phyloP scores from a whole-genome alignment of 768 basidiomycete genomes.

The Amanita muscaria region DNA sequence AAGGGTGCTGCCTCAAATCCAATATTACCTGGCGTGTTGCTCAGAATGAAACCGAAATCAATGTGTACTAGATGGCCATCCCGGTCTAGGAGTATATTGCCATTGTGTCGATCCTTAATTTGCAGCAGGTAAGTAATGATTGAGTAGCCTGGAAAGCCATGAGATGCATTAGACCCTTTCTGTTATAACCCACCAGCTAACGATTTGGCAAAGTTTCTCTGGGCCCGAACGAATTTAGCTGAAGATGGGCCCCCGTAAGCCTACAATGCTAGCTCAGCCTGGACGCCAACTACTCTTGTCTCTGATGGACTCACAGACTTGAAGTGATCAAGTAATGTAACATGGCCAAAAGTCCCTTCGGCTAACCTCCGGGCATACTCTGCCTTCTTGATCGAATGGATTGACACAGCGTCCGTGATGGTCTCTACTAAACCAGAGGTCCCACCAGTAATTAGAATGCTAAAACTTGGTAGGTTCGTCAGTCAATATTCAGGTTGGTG shows the following conservation, averaged over 20 bases:
- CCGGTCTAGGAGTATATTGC: constrained; percentile 92
- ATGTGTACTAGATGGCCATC: constrained; percentile 95
- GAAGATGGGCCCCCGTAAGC: constrained; percentile 87
- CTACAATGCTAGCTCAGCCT: constrained; percentile 29
- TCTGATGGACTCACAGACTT: constrained; percentile 47
- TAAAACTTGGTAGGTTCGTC: constrained; percentile 56
- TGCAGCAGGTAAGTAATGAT: constrained; percentile 94
- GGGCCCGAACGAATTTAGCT: constrained; percentile 82
- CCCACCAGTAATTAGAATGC: constrained; percentile 90
- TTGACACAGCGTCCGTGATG: constrained; percentile 95
- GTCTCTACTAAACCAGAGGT: constrained; percentile 94
- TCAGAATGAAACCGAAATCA: constrained; percentile 97
- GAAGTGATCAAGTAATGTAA: constrained; percentile 89
- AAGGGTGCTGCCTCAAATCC: constrained; percentile 99
- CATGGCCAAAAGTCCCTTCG: constrained; percentile 74
- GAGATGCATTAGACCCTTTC: background rate
- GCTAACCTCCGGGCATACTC: constrained; percentile 89
- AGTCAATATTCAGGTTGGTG: constrained; percentile 1
- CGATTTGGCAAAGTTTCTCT: constrained; percentile 90
- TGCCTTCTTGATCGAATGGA: constrained; percentile 98
- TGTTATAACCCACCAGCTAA: constrained; percentile 49
- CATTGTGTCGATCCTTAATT: constrained; percentile 98
- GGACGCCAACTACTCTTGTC: background rate
- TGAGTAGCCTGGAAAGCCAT: constrained; percentile 62
- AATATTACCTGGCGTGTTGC: constrained; percentile 94